Evolutionary conservation across 441 rosid species (phyloP).

Genomic region (Pelargonium cotyledonis): DNA sequence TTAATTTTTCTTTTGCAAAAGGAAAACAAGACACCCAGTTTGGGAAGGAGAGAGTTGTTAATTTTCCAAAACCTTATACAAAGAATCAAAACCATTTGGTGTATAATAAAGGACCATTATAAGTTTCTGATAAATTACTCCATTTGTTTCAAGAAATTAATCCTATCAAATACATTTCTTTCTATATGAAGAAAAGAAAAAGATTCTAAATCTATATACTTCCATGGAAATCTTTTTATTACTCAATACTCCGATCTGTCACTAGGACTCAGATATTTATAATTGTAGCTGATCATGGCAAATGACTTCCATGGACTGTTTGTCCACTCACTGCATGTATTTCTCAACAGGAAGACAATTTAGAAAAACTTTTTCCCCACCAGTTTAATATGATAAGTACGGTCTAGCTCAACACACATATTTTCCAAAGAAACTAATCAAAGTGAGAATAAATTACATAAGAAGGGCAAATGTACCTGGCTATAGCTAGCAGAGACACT

Average conservation of each 20-base stretch:
- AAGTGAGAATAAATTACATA: neutral
- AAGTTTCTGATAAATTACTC: neutral
- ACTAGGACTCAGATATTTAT: neutral
- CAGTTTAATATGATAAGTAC: neutral
- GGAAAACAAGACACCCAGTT: too few species aligned
- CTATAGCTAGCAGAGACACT: slow-evolving; percentile 86
- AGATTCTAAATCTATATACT: neutral
- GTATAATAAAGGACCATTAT: neutral
- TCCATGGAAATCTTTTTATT: neutral
- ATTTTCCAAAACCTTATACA: neutral
- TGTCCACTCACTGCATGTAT: neutral
- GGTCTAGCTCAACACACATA: neutral
- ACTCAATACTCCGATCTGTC: slow-evolving; percentile 4
- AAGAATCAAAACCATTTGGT: neutral
- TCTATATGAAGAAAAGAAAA: neutral
- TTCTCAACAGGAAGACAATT: neutral
- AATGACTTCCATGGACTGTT: neutral
- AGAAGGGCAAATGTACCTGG: slow-evolving; percentile 43
- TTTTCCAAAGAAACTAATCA: neutral
- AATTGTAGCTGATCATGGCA: neutral
- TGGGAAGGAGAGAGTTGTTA: too few species aligned
- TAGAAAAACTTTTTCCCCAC: neutral
- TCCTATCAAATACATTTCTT: neutral
- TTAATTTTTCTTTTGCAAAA: too few species aligned
- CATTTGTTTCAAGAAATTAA: too few species aligned